Percentiles rank a stretch among this genome's conserved stretches.
phyloP scores from a whole-genome alignment of 768 basidiomycete species.

The Suillus decipiens region DNA sequence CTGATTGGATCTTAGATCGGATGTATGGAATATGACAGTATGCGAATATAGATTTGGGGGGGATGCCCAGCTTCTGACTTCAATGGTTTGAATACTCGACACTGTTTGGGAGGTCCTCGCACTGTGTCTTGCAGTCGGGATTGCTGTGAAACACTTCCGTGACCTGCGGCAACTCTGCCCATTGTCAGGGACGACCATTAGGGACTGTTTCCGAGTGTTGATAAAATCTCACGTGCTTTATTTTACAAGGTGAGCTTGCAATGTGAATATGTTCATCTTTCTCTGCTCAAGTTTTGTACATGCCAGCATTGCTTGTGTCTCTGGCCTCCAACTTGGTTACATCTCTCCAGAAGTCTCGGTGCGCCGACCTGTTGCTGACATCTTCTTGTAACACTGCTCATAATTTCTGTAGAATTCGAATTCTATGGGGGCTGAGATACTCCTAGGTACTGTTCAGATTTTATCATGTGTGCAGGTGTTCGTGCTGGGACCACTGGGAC shows the following conservation, averaged over 20 bases:
- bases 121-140: background rate
- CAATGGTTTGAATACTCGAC: background rate
- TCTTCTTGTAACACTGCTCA: background rate
- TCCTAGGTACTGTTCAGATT: background rate
- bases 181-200: background rate
- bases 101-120: background rate
- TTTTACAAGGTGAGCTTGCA: background rate
- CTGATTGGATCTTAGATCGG: no score
- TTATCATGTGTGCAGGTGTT: background rate
- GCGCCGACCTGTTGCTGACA: background rate
- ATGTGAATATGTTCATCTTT: background rate
- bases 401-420: background rate
- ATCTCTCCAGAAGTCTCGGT: background rate
- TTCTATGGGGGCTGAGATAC: no score
- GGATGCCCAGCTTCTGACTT: background rate
- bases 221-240: background rate
- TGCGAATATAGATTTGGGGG: background rate
- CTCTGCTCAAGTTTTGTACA: background rate
- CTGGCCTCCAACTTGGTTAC: background rate
- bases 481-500: slow-evolving; percentile 1
- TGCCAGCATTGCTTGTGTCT: background rate
- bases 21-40: no score
- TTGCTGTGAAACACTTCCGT: background rate
- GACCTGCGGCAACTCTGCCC: background rate
- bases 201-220: background rate